Evolutionary conservation across 768 basidiomycete genomes (phyloP), one percentile per base, ranked within the genome.

Genomic region (Rhodotorula babjevae): DNA sequence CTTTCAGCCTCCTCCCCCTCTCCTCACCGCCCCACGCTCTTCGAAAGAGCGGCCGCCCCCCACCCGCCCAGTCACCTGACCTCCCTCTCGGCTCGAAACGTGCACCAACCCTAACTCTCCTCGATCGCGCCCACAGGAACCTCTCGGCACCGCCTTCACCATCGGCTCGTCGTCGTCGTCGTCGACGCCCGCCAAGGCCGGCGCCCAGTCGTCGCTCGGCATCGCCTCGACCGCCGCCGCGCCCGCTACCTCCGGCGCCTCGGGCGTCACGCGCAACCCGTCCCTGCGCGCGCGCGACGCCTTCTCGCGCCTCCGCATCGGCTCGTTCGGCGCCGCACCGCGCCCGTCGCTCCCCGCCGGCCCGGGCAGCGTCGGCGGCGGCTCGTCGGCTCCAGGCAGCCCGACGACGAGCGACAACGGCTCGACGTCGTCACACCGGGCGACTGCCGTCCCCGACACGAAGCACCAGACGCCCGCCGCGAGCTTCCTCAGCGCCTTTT

Each of bases 401-500:
- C 12, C 42, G 27, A n/a, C 42, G 15, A n/a, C 42, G 15, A 8
- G 40, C 12, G 42, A 42, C 6, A 25, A n/a, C 21, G 50, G 50
- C 50, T 52, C 27, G 25, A 27, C 23, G 23, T 25, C 23, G 23
- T 49, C 47, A 18, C 47, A 40, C 46, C 12, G 27, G 40, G 12
- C 5, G 31, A 15, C 12, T n/a, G n/a, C n/a, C 40, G 12, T 29
- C 21, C 36, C 63, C n/a, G 61, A 63, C 33, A 65, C 49, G 25
- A 69, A 67, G 7, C 76, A 61, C 16, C 77, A 36, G 31, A 68
- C 69, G 2, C 73, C 67, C 21, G 78, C 78, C 25, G 74, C 77
- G 3, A 64, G 69, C 16, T 78, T 78, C 71, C 71, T 78, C 40
- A 67, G 72, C 21, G 40, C 69, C 29, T 76, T 79, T 59, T 69